Evolutionary conservation across 2,329 filamentous ascomycete species (phyloP).

Genomic region (Celoporthe dispersa): DNA sequence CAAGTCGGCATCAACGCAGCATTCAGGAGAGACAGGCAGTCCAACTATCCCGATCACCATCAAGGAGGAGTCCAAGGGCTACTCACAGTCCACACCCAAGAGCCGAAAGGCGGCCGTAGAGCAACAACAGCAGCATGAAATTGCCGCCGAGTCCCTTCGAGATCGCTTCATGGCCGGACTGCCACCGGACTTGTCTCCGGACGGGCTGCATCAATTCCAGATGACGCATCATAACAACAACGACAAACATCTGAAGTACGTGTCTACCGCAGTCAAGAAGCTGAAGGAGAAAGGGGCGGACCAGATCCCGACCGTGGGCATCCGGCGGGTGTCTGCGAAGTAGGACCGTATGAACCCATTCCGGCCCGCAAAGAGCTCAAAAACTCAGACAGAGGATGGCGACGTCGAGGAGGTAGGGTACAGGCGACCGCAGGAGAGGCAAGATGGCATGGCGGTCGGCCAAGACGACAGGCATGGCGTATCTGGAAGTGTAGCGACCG

Average conservation of each 20-base stretch:
- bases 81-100: neutral
- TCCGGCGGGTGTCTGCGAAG: slow-evolving; percentile 13
- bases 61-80: neutral
- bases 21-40: neutral
- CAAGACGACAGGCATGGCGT: neutral
- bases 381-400: neutral
- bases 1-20: neutral
- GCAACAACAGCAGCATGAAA: neutral
- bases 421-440: neutral
- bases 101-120: neutral
- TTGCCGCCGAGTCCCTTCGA: slow-evolving; percentile 8
- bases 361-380: neutral
- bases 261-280: neutral
- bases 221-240: too few species aligned
- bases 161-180: slow-evolving; percentile 18
- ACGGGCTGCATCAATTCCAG: neutral
- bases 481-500: slow-evolving; percentile 5
- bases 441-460: neutral
- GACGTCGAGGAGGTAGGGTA: neutral
- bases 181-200: neutral
- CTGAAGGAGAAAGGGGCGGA: neutral
- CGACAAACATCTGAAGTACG: neutral
- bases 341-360: slow-evolving; percentile 22
- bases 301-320: slow-evolving; percentile 1
- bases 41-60: neutral